Base-by-base conservation (phyloP, 208 protist genomes). In the Leishmania mexicana region DNA sequence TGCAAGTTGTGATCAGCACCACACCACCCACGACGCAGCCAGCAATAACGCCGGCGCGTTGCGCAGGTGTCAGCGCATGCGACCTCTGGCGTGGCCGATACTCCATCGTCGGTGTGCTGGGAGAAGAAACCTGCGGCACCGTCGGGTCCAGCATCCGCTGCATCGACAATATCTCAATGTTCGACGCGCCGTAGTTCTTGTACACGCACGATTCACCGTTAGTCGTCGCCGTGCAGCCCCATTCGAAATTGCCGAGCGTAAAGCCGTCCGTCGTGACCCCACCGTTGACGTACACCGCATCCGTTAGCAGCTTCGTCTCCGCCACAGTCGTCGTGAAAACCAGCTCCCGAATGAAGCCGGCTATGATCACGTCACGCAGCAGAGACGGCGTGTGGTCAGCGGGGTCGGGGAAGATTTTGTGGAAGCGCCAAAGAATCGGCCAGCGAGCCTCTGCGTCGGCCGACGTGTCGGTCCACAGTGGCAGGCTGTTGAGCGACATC, bases 121-220 rank as follows among this genome's bases (percentile, higher is more conserved):
- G 51, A 2, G 47, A 35, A 0, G 81, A 45, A 13, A 81, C 31
- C 24, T 42, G 57, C 15, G 86, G 51, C 45, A 85, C 60, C 8
- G 75, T 74, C 28, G 79, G 79, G 72, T 89, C 64, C 35, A 91
- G 75, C 28, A 90, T 80, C 19, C 84, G 81, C 19, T 60, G 53
- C 40, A 89, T 75, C 0, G 82, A 85, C 62, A 88, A 74, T 15
- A 81, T 78, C 4, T 40, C 49, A 40, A 93, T 90, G 54, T 47
- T 53, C 21, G 73, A 78, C 4, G 91, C 91, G 51, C 89, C 91
- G 83, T 88, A 95, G 81, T 93, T 95, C 31, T 58, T 47, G 70
- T 79, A 68, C 45, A 74, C 28, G 57, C 87, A 93, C 35, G 51
- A 21, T 3, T 5, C 75, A 19, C 45, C 19, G 24, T 21, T 58